Evolutionary conservation across 73 alveolate species (phyloP).

Genomic region (Breviolum minutum): DNA sequence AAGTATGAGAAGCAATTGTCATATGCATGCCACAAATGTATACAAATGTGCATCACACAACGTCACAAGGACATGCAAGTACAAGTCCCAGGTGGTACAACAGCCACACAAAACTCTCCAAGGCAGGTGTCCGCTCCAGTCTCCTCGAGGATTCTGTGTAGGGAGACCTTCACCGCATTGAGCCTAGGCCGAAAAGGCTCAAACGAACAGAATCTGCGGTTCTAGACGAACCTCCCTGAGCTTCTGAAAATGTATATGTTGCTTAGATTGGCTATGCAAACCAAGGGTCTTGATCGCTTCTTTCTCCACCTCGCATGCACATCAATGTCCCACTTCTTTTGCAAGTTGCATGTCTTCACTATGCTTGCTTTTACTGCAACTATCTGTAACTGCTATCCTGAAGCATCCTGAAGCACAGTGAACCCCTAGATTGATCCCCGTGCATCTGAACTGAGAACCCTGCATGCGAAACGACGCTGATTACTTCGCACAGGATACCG

Average conservation of each 20-base stretch:
- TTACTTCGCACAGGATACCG: slow-evolving; percentile 88
- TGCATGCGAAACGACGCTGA: slow-evolving; percentile 86
- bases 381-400: neutral
- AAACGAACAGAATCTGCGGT: no score
- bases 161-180: slow-evolving; percentile 68
- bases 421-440: neutral
- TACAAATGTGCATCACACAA: neutral
- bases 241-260: neutral
- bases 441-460: neutral
- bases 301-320: slow-evolving; percentile 55
- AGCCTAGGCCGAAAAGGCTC: slow-evolving; percentile 14
- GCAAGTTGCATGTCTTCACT: neutral
- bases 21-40: neutral
- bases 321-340: neutral
- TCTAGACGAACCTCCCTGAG: neutral
- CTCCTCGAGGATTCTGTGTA: slow-evolving; percentile 70
- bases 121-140: slow-evolving; percentile 51
- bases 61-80: neutral
- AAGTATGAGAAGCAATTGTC: neutral
- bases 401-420: neutral
- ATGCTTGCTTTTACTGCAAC: neutral
- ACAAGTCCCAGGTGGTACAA: neutral
- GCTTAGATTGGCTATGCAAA: neutral
- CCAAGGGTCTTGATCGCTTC: slow-evolving; percentile 77
- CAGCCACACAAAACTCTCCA: neutral